phyloP scores from a whole-genome alignment of 1,139 yeast genomes.

The Pichia inconspicua region DNA sequence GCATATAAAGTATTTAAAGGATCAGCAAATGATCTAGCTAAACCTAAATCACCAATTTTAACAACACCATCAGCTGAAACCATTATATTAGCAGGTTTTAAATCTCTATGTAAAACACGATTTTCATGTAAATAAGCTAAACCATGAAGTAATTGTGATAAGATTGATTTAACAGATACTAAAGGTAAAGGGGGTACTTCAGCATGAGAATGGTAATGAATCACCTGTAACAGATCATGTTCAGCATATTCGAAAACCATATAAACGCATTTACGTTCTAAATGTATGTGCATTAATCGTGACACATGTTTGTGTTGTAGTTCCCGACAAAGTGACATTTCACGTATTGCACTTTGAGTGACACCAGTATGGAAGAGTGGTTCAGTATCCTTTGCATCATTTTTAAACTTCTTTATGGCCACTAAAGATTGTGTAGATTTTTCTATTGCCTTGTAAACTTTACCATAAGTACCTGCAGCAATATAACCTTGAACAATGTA shows the following conservation, averaged over 20 bases:
- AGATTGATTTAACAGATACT: constrained; percentile 66
- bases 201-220: constrained; percentile 90
- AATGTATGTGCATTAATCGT: constrained; percentile 70
- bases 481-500: constrained; percentile 90
- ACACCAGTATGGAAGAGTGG: constrained; percentile 87
- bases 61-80: constrained; percentile 83
- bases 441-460: constrained; percentile 81
- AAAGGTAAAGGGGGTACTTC: constrained; percentile 74
- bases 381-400: constrained; percentile 86
- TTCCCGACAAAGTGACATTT: constrained; percentile 92
- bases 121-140: constrained; percentile 87
- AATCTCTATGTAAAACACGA: constrained; percentile 92
- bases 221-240: constrained; percentile 86
- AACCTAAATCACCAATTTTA: constrained; percentile 92
- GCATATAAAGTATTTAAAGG: constrained; percentile 84
- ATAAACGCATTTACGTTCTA: constrained; percentile 85
- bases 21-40: constrained; percentile 84
- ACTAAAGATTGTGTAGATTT: constrained; percentile 27
- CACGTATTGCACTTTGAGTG: constrained; percentile 93
- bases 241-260: constrained; percentile 96
- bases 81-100: constrained; percentile 98
- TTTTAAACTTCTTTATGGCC: constrained; percentile 95
- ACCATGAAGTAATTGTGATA: constrained; percentile 91
- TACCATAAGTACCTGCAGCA: constrained; percentile 98
- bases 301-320: constrained; percentile 73